Conservation (phyloP, 352 stramenopile genomes). For the Nothophytophthora sp. region DNA sequence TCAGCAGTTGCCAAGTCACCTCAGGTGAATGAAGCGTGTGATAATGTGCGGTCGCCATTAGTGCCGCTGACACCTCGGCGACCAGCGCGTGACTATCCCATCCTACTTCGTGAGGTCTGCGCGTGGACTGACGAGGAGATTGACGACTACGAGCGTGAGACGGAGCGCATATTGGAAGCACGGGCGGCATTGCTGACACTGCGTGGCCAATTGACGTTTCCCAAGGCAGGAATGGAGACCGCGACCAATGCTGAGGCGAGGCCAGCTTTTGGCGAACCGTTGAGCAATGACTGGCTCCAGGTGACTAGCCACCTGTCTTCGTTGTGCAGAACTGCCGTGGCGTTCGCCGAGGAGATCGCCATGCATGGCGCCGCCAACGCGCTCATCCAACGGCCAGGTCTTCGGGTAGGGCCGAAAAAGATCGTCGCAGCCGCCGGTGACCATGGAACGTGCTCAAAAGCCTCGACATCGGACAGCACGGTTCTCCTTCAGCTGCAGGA, state of each 20-base stretch:
- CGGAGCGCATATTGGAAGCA: slow-evolving; percentile 43
- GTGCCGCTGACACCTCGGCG: neutral
- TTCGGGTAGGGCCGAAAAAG: slow-evolving; percentile 13
- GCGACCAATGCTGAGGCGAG: neutral
- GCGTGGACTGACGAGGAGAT: slow-evolving; percentile 55
- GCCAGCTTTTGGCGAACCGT: slow-evolving; percentile 1
- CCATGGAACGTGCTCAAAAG: too few relatives aligned
- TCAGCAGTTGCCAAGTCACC: neutral
- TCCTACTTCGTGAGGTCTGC: slow-evolving; percentile 36
- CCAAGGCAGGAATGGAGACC: slow-evolving; percentile 6
- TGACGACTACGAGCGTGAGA: slow-evolving; percentile 40
- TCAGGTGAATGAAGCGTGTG: neutral
- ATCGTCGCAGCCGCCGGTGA: neutral
- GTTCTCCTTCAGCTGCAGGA: slow-evolving; percentile 3
- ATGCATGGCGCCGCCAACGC: slow-evolving; percentile 41
- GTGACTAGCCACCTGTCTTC: slow-evolving; percentile 13
- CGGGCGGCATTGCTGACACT: slow-evolving; percentile 29
- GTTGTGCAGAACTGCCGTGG: slow-evolving; percentile 19
- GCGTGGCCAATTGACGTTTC: slow-evolving; percentile 28
- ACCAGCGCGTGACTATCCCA: neutral
- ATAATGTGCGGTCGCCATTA: neutral
- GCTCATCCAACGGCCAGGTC: slow-evolving; percentile 44
- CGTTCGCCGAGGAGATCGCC: slow-evolving; percentile 41
- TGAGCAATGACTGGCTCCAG: slow-evolving; percentile 15
- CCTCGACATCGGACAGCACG: too few relatives aligned